These are phyloP conservation scores for Linum tenue DNA, from an alignment of 345 rosid genomes.

Conservation along the genomic window DNA sequence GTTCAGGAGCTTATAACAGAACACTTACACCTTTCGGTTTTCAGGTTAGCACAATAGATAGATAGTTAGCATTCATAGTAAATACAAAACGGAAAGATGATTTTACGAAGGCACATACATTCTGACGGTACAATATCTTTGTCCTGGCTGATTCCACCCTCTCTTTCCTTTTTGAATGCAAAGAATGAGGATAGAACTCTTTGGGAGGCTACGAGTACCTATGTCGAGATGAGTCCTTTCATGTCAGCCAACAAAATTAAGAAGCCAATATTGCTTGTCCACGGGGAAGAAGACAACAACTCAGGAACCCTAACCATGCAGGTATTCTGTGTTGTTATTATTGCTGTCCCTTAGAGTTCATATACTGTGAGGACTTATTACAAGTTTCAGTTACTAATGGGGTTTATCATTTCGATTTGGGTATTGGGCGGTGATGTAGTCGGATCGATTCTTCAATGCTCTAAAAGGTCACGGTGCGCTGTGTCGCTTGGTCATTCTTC, in stretches of 20 bases:
- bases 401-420: background rate
- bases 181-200: conserved; percentile 96
- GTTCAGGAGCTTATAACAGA: conserved; percentile 98
- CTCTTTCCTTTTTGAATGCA: background rate
- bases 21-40: conserved; percentile 98
- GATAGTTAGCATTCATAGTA: background rate
- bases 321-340: conserved; percentile 28
- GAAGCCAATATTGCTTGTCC: conserved; percentile 91
- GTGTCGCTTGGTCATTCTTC: conserved; percentile 78
- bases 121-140: too few species aligned
- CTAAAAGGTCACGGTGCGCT: conserved; percentile 94
- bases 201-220: conserved; percentile 81
- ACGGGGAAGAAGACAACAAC: conserved; percentile 97
- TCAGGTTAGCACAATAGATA: conserved; percentile 45
- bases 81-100: background rate
- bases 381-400: background rate
- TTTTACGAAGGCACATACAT: too few species aligned
- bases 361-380: too few species aligned
- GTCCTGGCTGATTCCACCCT: too few species aligned
- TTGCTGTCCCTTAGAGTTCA: background rate
- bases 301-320: conserved; percentile 97
- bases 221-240: conserved; percentile 98
- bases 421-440: conserved; percentile 36
- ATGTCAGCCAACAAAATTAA: conserved; percentile 90
- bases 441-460: conserved; percentile 92